A percentile compares a stretch with the other conserved stretches of the same genome.
These are phyloP conservation scores for Fraxinus cuspidata DNA, from an alignment of 257 asterid species.

Conservation along the genomic window DNA sequence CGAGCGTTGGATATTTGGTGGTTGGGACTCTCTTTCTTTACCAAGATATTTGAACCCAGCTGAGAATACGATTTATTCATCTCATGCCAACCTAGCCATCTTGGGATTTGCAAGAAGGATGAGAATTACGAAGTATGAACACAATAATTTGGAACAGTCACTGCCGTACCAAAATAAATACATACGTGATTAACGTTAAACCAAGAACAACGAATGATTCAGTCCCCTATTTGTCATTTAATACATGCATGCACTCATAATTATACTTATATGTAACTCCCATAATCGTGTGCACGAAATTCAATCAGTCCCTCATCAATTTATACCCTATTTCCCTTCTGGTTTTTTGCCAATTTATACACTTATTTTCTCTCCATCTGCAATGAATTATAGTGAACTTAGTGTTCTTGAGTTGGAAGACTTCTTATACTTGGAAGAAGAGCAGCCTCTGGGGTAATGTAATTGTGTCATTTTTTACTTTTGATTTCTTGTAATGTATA, in stretches of 20 bases:
- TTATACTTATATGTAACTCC: conserved; percentile 63
- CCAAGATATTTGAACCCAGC: neutral
- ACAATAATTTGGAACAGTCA: neutral
- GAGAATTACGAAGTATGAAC: neutral
- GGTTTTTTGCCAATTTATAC: neutral
- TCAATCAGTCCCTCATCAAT: conserved; percentile 30
- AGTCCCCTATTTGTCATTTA: conserved; percentile 55
- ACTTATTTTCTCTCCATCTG: neutral
- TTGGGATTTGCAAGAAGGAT: neutral
- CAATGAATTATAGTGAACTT: conserved; percentile 36
- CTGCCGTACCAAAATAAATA: neutral
- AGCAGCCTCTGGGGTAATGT: conserved; percentile 40
- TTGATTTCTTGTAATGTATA: neutral
- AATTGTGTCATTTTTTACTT: neutral
- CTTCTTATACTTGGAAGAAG: conserved; percentile 38
- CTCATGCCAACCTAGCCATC: conserved; percentile 5
- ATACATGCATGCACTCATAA: conserved; percentile 44
- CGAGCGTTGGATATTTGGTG: neutral
- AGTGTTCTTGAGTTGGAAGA: conserved; percentile 31
- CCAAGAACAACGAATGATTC: conserved; percentile 39
- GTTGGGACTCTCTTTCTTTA: neutral
- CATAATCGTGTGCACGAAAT: conserved; percentile 67
- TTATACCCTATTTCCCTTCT: conserved; percentile 22
- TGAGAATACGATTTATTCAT: neutral
- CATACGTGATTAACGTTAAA: conserved; percentile 31